Evolutionary conservation across 1,284 basidiomycete species (phyloP).

Genomic region (Schizopora paradoxa): DNA sequence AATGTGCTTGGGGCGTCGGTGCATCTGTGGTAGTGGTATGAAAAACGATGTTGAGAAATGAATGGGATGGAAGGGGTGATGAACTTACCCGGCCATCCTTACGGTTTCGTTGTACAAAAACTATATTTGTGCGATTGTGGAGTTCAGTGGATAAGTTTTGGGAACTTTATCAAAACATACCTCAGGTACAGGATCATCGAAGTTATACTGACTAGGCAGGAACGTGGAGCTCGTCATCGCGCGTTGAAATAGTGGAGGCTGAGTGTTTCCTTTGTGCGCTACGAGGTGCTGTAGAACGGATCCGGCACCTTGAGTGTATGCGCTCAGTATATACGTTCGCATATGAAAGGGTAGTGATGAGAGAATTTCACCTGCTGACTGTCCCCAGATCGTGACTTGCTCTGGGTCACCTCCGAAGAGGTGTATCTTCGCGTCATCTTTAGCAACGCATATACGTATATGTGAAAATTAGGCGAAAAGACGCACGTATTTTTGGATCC

Average conservation of each 20-base stretch:
- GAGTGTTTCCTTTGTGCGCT: conserved; percentile 19
- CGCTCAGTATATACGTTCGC: neutral
- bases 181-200: conserved; percentile 18
- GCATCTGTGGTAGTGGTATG: conserved; percentile 29
- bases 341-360: neutral
- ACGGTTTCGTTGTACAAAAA: conserved; percentile 1
- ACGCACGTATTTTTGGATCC: conserved; percentile 29
- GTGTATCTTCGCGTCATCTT: conserved; percentile 18
- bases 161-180: conserved; percentile 4
- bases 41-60: neutral
- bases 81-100: conserved; percentile 4
- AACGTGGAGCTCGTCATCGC: conserved; percentile 20
- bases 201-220: conserved; percentile 20
- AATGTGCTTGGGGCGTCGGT: conserved; percentile 28
- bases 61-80: neutral
- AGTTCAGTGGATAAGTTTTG: neutral
- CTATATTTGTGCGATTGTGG: neutral
- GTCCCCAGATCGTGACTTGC: conserved; percentile 31
- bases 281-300: conserved; percentile 21
- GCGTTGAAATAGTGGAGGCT: conserved; percentile 18
- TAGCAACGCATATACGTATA: neutral
- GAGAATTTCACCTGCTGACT: conserved; percentile 31
- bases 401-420: conserved; percentile 29
- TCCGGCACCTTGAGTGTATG: conserved; percentile 15
- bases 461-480: conserved; percentile 1